A percentile compares a stretch with the other conserved stretches of the same genome.
These are phyloP conservation scores for Postia placenta DNA, from an alignment of 768 basidiomycete species.

Conservation along the genomic window DNA sequence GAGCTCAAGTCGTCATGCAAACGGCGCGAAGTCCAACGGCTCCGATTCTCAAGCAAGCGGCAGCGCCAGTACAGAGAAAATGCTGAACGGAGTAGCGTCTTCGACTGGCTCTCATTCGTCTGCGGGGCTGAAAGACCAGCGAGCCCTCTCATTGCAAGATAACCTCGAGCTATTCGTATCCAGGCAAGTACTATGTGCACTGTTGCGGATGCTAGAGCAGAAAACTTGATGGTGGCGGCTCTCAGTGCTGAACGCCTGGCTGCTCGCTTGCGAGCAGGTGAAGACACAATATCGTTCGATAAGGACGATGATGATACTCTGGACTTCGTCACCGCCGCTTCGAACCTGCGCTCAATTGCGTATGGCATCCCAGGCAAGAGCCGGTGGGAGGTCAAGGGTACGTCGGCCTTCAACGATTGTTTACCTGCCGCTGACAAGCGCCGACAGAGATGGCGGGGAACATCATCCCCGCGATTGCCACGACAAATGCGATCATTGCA, in stretches of 20 bases:
- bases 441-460: slow-evolving; percentile 99
- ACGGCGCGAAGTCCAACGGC: slow-evolving; percentile 20
- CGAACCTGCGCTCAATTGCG: slow-evolving; percentile 86
- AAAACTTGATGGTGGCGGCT: not conserved
- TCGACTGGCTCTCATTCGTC: slow-evolving; percentile 2
- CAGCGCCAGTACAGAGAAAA: slow-evolving; percentile 15
- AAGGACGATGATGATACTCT: slow-evolving; percentile 97
- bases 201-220: too few species aligned
- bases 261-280: slow-evolving; percentile 53
- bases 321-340: slow-evolving; percentile 93
- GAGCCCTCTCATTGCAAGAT: slow-evolving; percentile 68
- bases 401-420: not conserved
- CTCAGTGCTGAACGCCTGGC: slow-evolving; percentile 77
- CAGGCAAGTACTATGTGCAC: too few species aligned
- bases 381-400: slow-evolving; percentile 96
- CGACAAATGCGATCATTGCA: slow-evolving; percentile 96
- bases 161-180: slow-evolving; percentile 79
- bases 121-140: slow-evolving; percentile 72
- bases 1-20: slow-evolving; percentile 8
- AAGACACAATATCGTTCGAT: slow-evolving; percentile 82
- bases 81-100: slow-evolving; percentile 12
- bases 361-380: slow-evolving; percentile 89
- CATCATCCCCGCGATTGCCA: slow-evolving; percentile 98
- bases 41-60: slow-evolving; percentile 15
- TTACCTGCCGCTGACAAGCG: not conserved